Conservation (phyloP, 345 rosid species). For the Luvunga scandens region DNA sequence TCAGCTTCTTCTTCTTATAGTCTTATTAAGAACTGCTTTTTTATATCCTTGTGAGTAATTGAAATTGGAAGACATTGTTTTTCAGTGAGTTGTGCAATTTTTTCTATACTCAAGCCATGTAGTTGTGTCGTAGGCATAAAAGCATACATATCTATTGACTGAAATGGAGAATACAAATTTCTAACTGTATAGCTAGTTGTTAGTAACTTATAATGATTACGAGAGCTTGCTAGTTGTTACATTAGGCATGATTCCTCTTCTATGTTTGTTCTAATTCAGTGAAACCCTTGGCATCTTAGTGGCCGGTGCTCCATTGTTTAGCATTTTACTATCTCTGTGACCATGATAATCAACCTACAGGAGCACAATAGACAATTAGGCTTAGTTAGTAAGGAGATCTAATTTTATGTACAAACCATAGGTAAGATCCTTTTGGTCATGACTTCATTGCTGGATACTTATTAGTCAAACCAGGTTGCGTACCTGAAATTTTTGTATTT, state of each 20-base stretch:
- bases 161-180: background rate
- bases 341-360: background rate
- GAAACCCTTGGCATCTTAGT: background rate
- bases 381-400: background rate
- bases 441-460: background rate
- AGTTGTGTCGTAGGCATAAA: background rate
- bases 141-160: background rate
- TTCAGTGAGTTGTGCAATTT: background rate
- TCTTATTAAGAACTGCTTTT: background rate
- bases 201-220: background rate
- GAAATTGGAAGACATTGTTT: background rate
- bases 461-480: background rate
- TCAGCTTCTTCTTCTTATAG: background rate
- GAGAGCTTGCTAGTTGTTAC: background rate
- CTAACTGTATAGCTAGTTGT: background rate
- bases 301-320: background rate
- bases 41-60: background rate
- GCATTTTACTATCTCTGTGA: background rate
- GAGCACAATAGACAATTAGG: background rate
- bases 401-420: background rate
- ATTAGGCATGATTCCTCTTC: background rate
- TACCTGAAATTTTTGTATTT: background rate
- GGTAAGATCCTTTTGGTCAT: background rate
- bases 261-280: background rate
- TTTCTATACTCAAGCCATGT: background rate